Evolutionary conservation across 2,329 filamentous ascomycete genomes (phyloP), one percentile per base, ranked within the genome.

Genomic region (Beauveria pseudobassiana): DNA sequence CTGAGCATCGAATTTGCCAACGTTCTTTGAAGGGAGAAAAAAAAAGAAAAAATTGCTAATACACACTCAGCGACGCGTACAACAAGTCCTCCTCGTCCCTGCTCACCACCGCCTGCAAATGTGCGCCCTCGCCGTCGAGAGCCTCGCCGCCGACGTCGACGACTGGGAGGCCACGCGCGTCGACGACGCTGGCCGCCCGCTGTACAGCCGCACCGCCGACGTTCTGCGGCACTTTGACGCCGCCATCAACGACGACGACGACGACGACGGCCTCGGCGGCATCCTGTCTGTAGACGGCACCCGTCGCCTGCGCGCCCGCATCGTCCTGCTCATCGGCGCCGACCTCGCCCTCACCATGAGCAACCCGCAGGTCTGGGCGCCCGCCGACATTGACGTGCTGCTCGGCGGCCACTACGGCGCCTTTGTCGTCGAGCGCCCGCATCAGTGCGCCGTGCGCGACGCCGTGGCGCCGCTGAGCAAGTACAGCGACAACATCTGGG

Each of bases 141-240:
- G 89, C 67, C 87, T 89, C 56, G 85, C 72, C 87, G 80, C 96
- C 63, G 91, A 91, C 86, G 90, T 95, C 51, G 91, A 96, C 72
- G 86, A 89, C 0, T 96, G 90, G 88, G 93, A 96, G 79, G 89
- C 91, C 42, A 89, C 68, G 87, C 96, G 76, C 84, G 30, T 61
- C 59, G 59, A 61, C 59, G 40, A 50, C 59, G 26, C 59, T 28
- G 59, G 59, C 50, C 42, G 50, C 24, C 87, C 69, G 82, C 89
- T 66, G 7, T 98, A 96, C 72, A 87, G 91, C 64, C 91, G 92
- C 18, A 98, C 93, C 1, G 93, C 93, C 45, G 84, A 89, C 68
- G 93, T 96, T 46, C 80, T 97, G 54, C 91, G 96, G 70, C 93
- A 97, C 75, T 95, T 97, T 69, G 87, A 96, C 67, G 78, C 93